Evolutionary conservation across 2,329 filamentous ascomycete species (phyloP), one percentile per base, ranked within the genome.

Genomic region (Akanthomyces dipterigenus): DNA sequence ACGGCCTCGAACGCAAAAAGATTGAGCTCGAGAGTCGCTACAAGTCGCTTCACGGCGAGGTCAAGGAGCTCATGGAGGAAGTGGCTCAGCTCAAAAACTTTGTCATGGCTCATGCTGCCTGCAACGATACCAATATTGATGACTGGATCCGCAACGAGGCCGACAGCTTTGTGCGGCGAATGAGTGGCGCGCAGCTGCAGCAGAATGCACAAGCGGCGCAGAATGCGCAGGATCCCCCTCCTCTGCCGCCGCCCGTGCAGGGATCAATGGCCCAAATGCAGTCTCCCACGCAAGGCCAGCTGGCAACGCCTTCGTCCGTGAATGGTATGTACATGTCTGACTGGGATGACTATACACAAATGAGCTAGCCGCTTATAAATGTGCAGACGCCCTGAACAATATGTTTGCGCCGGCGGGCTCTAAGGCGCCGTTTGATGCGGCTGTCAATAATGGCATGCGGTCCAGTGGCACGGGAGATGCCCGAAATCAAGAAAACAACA

Each of bases 61-160:
- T 75, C 61, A 73, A 75, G 40, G 67, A 64, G 2, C 70, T 84
- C 24, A 57, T 77, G 20, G 71, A 72, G 11, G 79, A 84, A 63
- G 70, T 81, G 14, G 77, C 72, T 58, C 68, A 71, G 54, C 76
- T 84, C 63, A 81, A 83, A 67, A 78, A 78, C 31, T 69, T 77
- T 50, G 72, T 85, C 42, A 83, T 84, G 79, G 67, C 69, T 8
- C 82, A 85, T 63, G 79, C 79, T 14, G 70, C 68, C 55, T 85
- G 82, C 70, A 77, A 80, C 62, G 80, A 84, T 60, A 66, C 73
- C 16, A 81, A 82, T 61, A 84, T 84, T 65, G 72, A 82, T 62
- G 71, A 73, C 22, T 85, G 82, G 82, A 73, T 84, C 45, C 75
- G 81, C 55, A 79, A 75, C 60, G 79, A 83, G 68, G 81, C 82